phyloP scores from a whole-genome alignment of 1,139 yeast species.

The Suzukiozyma palmioleophila region DNA sequence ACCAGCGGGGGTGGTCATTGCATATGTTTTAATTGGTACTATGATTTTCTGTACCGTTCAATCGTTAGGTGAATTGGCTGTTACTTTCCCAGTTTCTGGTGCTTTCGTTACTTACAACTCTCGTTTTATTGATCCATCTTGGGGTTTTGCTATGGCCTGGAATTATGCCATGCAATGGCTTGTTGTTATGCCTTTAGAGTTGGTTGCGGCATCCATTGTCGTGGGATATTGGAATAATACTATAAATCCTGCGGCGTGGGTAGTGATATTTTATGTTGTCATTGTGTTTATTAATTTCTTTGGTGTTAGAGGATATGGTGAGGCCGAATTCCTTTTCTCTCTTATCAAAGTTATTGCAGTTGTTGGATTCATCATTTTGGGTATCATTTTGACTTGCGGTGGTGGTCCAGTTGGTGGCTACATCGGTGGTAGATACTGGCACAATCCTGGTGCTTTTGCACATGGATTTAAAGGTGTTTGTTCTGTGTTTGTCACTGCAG shows the following conservation, averaged over 20 bases:
- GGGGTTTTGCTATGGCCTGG: constrained; percentile 79
- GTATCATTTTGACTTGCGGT: constrained; percentile 66
- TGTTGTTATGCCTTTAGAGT: constrained; percentile 64
- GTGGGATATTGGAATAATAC: constrained; percentile 59
- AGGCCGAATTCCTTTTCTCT: constrained; percentile 63
- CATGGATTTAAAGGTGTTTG: constrained; percentile 57
- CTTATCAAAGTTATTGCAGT: constrained; percentile 60
- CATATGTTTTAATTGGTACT: constrained; percentile 43
- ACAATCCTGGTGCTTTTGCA: constrained; percentile 61
- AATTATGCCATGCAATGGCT: constrained; percentile 73
- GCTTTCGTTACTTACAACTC: constrained; percentile 68
- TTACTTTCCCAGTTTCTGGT: constrained; percentile 70
- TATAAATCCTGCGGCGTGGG: constrained; percentile 65
- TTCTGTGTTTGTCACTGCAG: constrained; percentile 43
- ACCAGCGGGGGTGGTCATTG: constrained; percentile 69
- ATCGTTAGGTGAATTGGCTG: constrained; percentile 68
- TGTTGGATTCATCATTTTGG: constrained; percentile 65
- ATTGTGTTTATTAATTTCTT: constrained; percentile 56
- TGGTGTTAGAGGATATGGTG: constrained; percentile 68
- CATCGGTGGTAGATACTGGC: constrained; percentile 59
- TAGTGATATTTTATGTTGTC: constrained; percentile 56
- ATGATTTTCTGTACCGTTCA: constrained; percentile 64
- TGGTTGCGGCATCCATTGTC: constrained; percentile 73
- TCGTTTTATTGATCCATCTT: constrained; percentile 64
- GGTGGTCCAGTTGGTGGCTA: constrained; percentile 49